Evolutionary conservation across 1,284 basidiomycete genomes (phyloP), one percentile per base, ranked within the genome.

Genomic region (Pisolithus thermaeus): DNA sequence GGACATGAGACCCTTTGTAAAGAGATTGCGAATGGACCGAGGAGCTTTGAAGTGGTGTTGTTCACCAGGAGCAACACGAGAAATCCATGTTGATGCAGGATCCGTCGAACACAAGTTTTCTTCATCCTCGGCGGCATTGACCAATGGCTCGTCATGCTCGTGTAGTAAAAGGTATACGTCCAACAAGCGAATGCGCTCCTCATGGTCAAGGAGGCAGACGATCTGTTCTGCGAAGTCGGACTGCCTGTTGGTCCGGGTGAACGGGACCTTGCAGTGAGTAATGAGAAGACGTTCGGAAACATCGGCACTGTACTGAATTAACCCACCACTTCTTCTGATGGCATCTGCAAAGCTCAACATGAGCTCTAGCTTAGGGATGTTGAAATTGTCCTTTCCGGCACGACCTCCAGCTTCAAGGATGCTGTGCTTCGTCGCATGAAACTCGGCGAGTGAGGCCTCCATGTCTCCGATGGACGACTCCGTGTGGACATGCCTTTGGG

Each of bases 231-330:
- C 28, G 18, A 38, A 51, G 38, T 51, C 16, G 6, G 7, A 14
- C n/a, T 51, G 44, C 9, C n/a, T 12, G 18, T 14, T 47, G 4
- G 50, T 51, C 7, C 27, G 5, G 37, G 28, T 42, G 3, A 27
- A 51, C 41, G 3, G n/a, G 27, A 37, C 16, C 32, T 51, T 51
- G 25, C 50, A 51, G 37, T 47, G 50, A 7, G 37, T 51, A 16
- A 51, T 51, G 5, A 51, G 30, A 4, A 51, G 36, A 32, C 36
- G 2, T 16, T 51, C 44, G 7, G 25, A 18, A n/a, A 49, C 38
- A 41, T 49, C 47, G 8, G 47, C 47, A 14, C 38, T 41, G 14
- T 16, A 51, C 20, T 51, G 49, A 16, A 45, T 44, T 16, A 51
- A 38, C 14, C 9, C 12, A 14, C 44, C 45, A 25, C 28, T 36